Base-by-base conservation (phyloP, 129 eudicot species). In the Flaveria trinervia region DNA sequence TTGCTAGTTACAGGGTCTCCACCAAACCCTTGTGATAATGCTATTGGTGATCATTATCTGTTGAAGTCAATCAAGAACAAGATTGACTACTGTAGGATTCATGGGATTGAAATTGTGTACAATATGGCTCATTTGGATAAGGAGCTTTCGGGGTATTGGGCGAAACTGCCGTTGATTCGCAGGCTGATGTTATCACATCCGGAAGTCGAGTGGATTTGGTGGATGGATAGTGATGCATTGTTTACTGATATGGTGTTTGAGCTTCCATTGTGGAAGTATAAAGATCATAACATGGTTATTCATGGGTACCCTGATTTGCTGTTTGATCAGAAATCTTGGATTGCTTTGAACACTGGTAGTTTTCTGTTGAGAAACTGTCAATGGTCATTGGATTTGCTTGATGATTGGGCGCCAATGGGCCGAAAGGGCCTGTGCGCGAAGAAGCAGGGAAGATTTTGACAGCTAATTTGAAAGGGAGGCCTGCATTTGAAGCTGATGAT, bases 121-220 rank as follows among this genome's bases (percentile, higher is more conserved):
- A 93, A 93, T 75, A 85, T 90, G 91, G 98, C 97, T 45, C 97
- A 93, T 84, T 81, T 93, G 89, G 98, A 93, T 68, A 90, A 72
- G 56, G 98, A 90, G 76, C 78, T 93, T 30, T 82, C 97, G 0
- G 97, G 97, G 28, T 90, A 88, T 70, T 93, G 98, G 98, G 88
- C 98, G 0, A 93, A 93, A 77, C 23, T 93, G 86, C 98, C 98
- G 0, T 81, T 93, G 74, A 85, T 93, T 78, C 80, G 98, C 59
- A 82, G 88, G 62, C 57, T 93, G 54, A 90, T 93, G 98, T 28
- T 93, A 41, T 90, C 98, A 2, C 98, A 93, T 79, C 98, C 98
- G 0, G 98, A 93, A 55, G 92, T 93, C n/a, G 98, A 93, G 71
- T 93, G 98, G 98, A 84, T 93, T 82, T 93, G 98, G 98, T 93